These are phyloP conservation scores for Cytospora leucostoma DNA, from an alignment of 2,329 filamentous ascomycete genomes.

Conservation along the genomic window DNA sequence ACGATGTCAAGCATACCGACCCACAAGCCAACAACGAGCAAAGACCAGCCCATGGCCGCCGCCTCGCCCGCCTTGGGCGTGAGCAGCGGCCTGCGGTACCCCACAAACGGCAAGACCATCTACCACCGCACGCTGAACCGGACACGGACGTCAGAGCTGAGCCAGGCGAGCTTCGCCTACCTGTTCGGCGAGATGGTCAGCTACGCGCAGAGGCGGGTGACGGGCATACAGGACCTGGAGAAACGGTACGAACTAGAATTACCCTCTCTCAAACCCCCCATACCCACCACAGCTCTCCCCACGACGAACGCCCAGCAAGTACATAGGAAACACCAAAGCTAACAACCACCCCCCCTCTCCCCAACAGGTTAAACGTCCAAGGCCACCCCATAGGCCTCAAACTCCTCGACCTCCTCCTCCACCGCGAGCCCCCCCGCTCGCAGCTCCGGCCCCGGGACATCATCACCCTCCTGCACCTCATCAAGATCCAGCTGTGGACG, in stretches of 20 bases:
- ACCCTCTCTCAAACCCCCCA: background rate
- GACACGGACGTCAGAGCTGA: conserved; percentile 83
- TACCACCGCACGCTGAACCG: conserved; percentile 95
- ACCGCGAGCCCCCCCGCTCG: conserved; percentile 71
- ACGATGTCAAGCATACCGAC: conserved; percentile 53
- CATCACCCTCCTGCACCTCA: conserved; percentile 89
- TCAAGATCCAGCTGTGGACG: conserved; percentile 88
- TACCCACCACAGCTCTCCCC: background rate
- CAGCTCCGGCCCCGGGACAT: conserved; percentile 82
- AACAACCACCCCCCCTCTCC: too few relatives aligned
- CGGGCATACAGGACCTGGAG: conserved; percentile 90
- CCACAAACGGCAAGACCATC: conserved; percentile 93
- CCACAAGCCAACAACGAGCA: conserved; percentile 46
- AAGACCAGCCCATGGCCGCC: conserved; percentile 44
- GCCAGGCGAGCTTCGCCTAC: conserved; percentile 92
- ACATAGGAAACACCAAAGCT: too few relatives aligned
- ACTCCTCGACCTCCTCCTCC: conserved; percentile 91
- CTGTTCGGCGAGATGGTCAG: conserved; percentile 95
- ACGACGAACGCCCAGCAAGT: too few relatives aligned
- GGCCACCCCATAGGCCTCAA: conserved; percentile 93
- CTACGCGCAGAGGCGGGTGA: conserved; percentile 88
- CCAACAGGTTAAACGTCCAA: conserved; percentile 77
- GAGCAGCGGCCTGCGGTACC: conserved; percentile 71
- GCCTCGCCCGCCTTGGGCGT: conserved; percentile 13
- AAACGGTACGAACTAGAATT: conserved; percentile 69